Evolutionary conservation across 2,329 filamentous ascomycete genomes (phyloP), one percentile per base, ranked within the genome.

Genomic region (Fusarium incarnatum): DNA sequence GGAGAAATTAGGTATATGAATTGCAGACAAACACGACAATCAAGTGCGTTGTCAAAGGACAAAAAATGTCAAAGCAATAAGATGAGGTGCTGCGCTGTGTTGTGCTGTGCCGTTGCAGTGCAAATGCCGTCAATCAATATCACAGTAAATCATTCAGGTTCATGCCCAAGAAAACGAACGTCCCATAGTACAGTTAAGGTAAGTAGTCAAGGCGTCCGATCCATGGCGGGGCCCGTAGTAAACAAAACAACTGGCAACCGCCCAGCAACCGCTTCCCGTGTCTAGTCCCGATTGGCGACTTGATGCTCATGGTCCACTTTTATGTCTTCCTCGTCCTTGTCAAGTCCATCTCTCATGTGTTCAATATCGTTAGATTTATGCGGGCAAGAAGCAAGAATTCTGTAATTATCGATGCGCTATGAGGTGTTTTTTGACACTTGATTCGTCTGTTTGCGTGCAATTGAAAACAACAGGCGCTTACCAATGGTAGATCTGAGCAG

Each of bases 231-330:
- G 74, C 70, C 61, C 54, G 61, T 69, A 75, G 76, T 79, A 79
- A 79, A 79, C 76, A 79, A 79, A 79, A 77, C 77, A 74, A 70
- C 62, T 67, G 68, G 67, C 73, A 76, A 77, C 77, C 63, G 70
- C 77, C 74, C 71, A 78, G 77, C 77, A 79, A 79, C 49, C 77
- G 74, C 67, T 25, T 23, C 25, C 18, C 15, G 25, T 44, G 34
- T n/a, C 48, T 67, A 61, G 42, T 42, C 40, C 60, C 60, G 44
- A 77, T 79, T 79, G 72, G 76, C 49, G 44, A 37, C 16, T 9
- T n/a, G 44, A 22, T 22, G 25, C 54, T 27, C 11, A 12, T 8
- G 53, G 3, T 25, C 73, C 73, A 28, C 64, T 63, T 70, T 75
- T 59, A 27, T 63, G 32, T 41, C 42, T 55, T 40, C 59, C 65